Conservation (phyloP, 805 yeast species). For the Clavispora santaluciae region DNA sequence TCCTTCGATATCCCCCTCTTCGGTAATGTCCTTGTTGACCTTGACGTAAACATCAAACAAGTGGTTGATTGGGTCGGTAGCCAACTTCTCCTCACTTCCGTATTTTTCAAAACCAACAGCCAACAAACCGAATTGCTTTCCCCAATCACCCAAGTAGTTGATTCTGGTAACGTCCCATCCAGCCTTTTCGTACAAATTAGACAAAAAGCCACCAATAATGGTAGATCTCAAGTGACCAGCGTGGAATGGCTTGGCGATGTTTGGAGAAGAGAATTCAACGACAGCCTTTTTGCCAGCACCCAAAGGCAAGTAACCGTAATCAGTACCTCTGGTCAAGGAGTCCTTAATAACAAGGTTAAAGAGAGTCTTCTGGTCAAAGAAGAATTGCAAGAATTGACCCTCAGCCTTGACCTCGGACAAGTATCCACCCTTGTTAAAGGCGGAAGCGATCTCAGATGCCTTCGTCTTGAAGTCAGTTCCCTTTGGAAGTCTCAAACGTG, state of each 20-base stretch:
- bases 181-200: constrained; percentile 81
- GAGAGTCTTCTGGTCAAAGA: constrained; percentile 63
- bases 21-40: constrained; percentile 70
- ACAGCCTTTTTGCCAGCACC: constrained; percentile 65
- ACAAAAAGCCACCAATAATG: constrained; percentile 91
- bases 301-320: constrained; percentile 71
- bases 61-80: constrained; percentile 84
- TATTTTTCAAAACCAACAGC: constrained; percentile 89
- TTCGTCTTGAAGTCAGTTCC: constrained; percentile 79
- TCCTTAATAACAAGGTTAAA: constrained; percentile 67
- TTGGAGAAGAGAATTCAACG: constrained; percentile 94
- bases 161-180: constrained; percentile 93
- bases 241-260: constrained; percentile 98
- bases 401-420: constrained; percentile 70
- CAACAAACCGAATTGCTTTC: constrained; percentile 94
- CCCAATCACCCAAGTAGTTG: constrained; percentile 99
- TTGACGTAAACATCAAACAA: constrained; percentile 90
- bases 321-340: constrained; percentile 51
- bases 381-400: constrained; percentile 91
- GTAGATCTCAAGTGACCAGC: constrained; percentile 99
- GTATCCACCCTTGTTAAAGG: constrained; percentile 69
- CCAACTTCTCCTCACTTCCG: constrained; percentile 72
- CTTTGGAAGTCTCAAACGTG: constrained; percentile 67
- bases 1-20: constrained; percentile 44
- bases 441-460: constrained; percentile 65